Percentiles rank a stretch among this genome's conserved stretches.
These are phyloP conservation scores for Mortierella sp. DNA, from an alignment of 371 early-diverging fungal genomes.

Conservation along the genomic window DNA sequence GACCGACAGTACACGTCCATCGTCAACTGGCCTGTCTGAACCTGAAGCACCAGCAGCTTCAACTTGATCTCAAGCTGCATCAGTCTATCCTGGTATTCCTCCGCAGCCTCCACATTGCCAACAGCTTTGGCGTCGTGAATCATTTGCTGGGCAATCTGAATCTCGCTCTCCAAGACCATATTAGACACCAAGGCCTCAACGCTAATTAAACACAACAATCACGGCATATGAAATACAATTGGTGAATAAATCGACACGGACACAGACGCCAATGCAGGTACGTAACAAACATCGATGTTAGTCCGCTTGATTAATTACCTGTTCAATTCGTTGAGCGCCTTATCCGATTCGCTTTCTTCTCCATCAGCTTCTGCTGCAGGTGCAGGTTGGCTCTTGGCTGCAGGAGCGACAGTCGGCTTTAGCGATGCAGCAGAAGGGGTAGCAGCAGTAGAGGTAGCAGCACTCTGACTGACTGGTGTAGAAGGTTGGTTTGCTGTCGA, in stretches of 20 bases:
- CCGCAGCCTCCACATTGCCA: conserved; percentile 61
- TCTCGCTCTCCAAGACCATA: conserved; percentile 84
- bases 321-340: conserved; percentile 65
- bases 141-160: conserved; percentile 61
- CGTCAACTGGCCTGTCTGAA: conserved; percentile 82
- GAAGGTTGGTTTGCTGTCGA: conserved; percentile 10
- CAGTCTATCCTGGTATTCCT: conserved; percentile 77
- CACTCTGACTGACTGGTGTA: background rate
- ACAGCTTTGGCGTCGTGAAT: conserved; percentile 64
- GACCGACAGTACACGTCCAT: conserved; percentile 76
- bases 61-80: conserved; percentile 82
- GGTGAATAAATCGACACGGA: background rate
- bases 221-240: background rate
- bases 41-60: conserved; percentile 84
- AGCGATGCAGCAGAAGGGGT: background rate
- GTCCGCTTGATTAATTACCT: conserved; percentile 52
- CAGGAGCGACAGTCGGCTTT: background rate
- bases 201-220: conserved; percentile 52
- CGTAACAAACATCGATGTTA: background rate
- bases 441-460: background rate
- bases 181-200: conserved; percentile 83
- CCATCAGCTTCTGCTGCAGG: conserved; percentile 9
- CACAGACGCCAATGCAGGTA: background rate
- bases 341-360: conserved; percentile 34
- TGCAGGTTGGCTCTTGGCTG: background rate